Evolutionary conservation across 108 stramenopile genomes (phyloP).

Genomic region (Pseudonitzschia delicatissima): DNA sequence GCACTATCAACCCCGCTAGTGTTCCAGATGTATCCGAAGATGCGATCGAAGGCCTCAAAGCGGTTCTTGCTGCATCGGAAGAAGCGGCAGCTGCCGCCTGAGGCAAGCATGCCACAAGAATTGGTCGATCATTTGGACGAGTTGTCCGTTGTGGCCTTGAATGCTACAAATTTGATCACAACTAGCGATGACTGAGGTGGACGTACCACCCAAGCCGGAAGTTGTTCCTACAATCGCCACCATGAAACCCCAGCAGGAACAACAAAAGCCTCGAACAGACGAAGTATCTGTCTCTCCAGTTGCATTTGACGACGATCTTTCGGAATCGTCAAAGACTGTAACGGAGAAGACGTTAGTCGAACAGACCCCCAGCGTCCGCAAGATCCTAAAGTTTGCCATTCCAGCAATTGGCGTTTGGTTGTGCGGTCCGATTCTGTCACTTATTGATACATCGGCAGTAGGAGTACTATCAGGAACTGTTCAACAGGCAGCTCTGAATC

Average conservation of each 20-base stretch:
- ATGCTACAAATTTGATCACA: background rate
- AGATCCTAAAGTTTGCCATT: constrained; percentile 78
- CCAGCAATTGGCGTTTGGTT: constrained; percentile 87
- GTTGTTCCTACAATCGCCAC: background rate
- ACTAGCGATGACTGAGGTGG: too few relatives aligned
- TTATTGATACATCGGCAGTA: constrained; percentile 82
- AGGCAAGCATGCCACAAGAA: constrained; percentile 28
- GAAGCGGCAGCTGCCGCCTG: constrained; percentile 28
- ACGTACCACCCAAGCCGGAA: background rate
- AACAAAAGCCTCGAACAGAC: background rate
- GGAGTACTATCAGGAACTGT: constrained; percentile 75
- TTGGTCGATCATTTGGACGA: constrained; percentile 22
- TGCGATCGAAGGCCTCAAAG: constrained; percentile 40
- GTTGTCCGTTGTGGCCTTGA: background rate
- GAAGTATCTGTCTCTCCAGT: background rate
- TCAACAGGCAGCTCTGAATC: constrained; percentile 83
- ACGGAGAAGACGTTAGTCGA: background rate
- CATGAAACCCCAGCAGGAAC: background rate
- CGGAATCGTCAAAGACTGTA: background rate
- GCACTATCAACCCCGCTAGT: background rate
- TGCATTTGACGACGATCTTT: background rate
- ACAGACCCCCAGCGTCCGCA: constrained; percentile 48
- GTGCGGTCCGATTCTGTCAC: constrained; percentile 69
- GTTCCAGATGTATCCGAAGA: background rate
- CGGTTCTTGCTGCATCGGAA: constrained; percentile 30